Percentiles rank a stretch among this genome's conserved stretches.
Evolutionary conservation across 306 rosid genomes (phyloP).

Genomic region (Cicer yamashitae): DNA sequence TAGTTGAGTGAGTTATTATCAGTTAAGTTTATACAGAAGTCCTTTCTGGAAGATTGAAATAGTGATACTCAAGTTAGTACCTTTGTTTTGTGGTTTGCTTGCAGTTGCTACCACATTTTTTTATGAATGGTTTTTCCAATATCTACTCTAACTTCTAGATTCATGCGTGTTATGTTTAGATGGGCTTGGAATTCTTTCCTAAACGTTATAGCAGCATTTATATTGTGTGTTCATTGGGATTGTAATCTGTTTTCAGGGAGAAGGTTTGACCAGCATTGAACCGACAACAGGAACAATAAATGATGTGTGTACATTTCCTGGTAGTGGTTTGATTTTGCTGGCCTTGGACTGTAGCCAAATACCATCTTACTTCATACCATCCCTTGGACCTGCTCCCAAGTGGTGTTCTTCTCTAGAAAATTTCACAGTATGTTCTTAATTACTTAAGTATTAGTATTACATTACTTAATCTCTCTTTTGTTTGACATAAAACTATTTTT

Average conservation of each 20-base stretch:
- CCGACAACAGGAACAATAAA: slow-evolving; percentile 78
- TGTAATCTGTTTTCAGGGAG: slow-evolving; percentile 65
- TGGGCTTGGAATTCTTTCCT: background rate
- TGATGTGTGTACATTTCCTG: slow-evolving; percentile 80
- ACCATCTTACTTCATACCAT: slow-evolving; percentile 89
- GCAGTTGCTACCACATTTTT: background rate
- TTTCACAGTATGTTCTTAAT: slow-evolving; percentile 67
- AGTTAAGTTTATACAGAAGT: background rate
- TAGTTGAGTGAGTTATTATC: slow-evolving; percentile 1
- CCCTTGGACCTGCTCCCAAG: slow-evolving; percentile 96
- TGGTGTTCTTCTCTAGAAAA: slow-evolving; percentile 91
- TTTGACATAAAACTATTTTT: slow-evolving; percentile 42
- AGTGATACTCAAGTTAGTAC: slow-evolving; percentile 1
- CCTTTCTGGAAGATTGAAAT: background rate
- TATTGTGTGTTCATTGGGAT: slow-evolving; percentile 13
- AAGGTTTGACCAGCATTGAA: slow-evolving; percentile 95
- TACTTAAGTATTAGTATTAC: slow-evolving; percentile 39
- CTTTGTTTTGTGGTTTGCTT: slow-evolving; percentile 17
- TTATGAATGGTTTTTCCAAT: background rate
- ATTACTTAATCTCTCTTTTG: slow-evolving; percentile 28
- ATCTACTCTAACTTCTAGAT: background rate
- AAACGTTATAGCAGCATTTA: slow-evolving; percentile 12
- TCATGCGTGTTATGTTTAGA: slow-evolving; percentile 22
- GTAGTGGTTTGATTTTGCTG: slow-evolving; percentile 87
- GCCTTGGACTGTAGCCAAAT: slow-evolving; percentile 88